Evolutionary conservation across 495 filamentous ascomycete genomes (phyloP).

Genomic region (Penicillium diatomitis): DNA sequence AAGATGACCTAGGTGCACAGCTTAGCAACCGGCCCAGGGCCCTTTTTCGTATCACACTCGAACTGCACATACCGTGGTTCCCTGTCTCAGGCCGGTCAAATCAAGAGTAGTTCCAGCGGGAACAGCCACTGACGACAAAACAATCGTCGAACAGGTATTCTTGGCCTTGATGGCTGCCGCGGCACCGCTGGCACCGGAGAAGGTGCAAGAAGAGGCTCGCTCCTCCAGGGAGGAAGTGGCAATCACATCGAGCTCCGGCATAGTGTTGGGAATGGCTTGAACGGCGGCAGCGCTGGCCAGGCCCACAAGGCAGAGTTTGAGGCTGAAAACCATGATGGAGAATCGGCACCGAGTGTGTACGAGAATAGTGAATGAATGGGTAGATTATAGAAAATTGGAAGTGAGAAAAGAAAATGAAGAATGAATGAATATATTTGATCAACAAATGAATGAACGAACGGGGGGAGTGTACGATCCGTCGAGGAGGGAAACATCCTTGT

Average conservation of each 20-base stretch:
- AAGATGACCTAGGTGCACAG: slow-evolving; percentile 34
- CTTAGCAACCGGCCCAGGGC: too few relatives aligned
- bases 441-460: too few relatives aligned
- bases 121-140: slow-evolving; percentile 36
- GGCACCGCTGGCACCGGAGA: slow-evolving; percentile 17
- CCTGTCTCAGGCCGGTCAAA: slow-evolving; percentile 34
- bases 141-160: slow-evolving; percentile 42
- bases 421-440: too few relatives aligned
- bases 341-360: neutral
- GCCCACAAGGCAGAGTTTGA: slow-evolving; percentile 3
- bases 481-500: too few relatives aligned
- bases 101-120: slow-evolving; percentile 46
- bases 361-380: neutral
- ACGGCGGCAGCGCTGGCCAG: slow-evolving; percentile 3
- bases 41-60: too few relatives aligned
- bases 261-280: neutral
- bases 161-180: slow-evolving; percentile 30
- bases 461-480: too few relatives aligned
- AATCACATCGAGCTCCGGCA: neutral
- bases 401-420: neutral
- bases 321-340: slow-evolving; percentile 1
- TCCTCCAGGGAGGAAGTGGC: slow-evolving; percentile 4
- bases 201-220: slow-evolving; percentile 11
- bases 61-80: slow-evolving; percentile 25
- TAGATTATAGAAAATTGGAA: neutral